Conservation (phyloP, 306 rosid species). For the Prunus mume region DNA sequence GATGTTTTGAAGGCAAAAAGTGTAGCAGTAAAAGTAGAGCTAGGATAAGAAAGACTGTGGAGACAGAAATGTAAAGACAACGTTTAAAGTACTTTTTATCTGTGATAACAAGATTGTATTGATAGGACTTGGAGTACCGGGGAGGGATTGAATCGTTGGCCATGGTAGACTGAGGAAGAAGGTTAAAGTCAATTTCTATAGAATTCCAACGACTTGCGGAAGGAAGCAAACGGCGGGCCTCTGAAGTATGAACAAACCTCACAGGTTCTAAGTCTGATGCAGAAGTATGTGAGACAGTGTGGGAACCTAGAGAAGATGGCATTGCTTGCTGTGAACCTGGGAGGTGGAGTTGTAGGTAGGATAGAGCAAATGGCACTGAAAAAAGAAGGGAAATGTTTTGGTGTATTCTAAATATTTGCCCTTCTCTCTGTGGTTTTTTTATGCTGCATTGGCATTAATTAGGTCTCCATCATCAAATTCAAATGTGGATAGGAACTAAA, state of each 20-base stretch:
- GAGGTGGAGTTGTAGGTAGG: neutral
- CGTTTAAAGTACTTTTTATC: conserved; percentile 38
- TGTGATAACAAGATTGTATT: conserved; percentile 50
- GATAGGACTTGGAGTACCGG: conserved; percentile 48
- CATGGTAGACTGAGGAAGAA: conserved; percentile 34
- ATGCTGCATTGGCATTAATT: neutral
- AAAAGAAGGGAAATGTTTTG: neutral
- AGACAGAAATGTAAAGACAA: conserved; percentile 37
- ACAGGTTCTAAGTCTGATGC: conserved; percentile 30
- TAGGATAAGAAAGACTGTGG: conserved; percentile 27
- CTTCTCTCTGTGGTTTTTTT: neutral
- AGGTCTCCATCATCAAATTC: neutral
- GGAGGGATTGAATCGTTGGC: conserved; percentile 55
- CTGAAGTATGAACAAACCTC: conserved; percentile 46
- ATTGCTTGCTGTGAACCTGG: neutral
- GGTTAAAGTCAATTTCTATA: conserved; percentile 36
- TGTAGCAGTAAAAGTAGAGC: conserved; percentile 36
- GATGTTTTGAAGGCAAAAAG: conserved; percentile 46
- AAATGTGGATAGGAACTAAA: neutral
- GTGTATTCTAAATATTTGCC: neutral
- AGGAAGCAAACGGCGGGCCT: conserved; percentile 53
- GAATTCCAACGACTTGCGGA: conserved; percentile 59
- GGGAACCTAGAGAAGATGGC: conserved; percentile 6
- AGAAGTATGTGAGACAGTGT: neutral
- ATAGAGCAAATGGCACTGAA: neutral